A percentile compares a stretch with the other conserved stretches of the same genome.
Conservation (phyloP, 2,329 filamentous ascomycete genomes). For the Pochonia chlamydosporia region DNA sequence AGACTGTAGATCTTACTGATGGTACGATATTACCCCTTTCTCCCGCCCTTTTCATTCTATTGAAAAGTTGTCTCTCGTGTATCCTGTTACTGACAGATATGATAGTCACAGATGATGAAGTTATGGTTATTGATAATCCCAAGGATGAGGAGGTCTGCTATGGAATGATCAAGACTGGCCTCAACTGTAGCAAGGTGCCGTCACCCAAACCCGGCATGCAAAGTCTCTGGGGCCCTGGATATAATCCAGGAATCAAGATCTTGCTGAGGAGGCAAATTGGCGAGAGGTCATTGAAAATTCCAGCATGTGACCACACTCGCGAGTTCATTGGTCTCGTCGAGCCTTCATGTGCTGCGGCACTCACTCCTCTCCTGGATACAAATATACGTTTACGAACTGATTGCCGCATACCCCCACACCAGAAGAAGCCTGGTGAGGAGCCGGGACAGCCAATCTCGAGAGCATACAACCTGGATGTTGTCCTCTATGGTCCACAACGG, state of each 20-base stretch:
- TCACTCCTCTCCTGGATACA: constrained; percentile 70
- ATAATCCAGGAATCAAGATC: constrained; percentile 72
- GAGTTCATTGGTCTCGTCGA: constrained; percentile 75
- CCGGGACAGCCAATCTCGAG: constrained; percentile 57
- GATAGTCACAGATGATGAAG: constrained; percentile 46
- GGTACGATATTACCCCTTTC: constrained; percentile 28
- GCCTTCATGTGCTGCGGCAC: constrained; percentile 54
- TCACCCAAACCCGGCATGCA: constrained; percentile 59
- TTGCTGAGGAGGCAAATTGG: constrained; percentile 55
- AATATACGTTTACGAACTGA: constrained; percentile 61
- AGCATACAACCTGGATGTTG: constrained; percentile 61
- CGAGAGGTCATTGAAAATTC: constrained; percentile 55
- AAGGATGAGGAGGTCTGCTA: constrained; percentile 72
- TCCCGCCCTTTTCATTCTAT: constrained; percentile 4
- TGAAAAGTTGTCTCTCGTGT: no score
- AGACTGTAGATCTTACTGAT: constrained; percentile 54
- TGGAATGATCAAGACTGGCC: constrained; percentile 64
- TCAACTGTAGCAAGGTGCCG: constrained; percentile 65
- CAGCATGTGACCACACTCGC: constrained; percentile 66
- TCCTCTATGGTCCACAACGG: constrained; percentile 71
- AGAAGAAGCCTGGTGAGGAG: constrained; percentile 56
- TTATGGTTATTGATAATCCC: constrained; percentile 52
- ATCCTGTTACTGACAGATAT: constrained; percentile 29
- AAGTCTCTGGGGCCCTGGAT: constrained; percentile 48
- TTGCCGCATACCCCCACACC: constrained; percentile 63